Conservation (phyloP, 768 basidiomycete genomes). For the Calocybe cyanea region DNA sequence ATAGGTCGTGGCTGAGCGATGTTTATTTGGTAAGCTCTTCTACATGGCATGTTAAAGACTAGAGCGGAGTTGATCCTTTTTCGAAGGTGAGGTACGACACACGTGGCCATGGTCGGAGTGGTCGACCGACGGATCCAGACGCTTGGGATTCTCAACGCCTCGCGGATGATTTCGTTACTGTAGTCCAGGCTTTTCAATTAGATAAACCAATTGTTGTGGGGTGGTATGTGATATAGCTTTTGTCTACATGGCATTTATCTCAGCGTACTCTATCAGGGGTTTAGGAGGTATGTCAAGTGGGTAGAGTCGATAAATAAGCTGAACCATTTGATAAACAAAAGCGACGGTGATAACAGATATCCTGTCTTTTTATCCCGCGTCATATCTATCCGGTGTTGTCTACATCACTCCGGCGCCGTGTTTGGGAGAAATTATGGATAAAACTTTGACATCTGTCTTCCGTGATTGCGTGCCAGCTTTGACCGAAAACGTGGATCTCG, state of each 20-base stretch:
- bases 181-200: conserved; percentile 25
- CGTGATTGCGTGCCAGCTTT: conserved; percentile 14
- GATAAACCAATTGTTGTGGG: conserved; percentile 26
- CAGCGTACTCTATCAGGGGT: conserved; percentile 9
- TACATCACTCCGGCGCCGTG: conserved; percentile 24
- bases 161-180: conserved; percentile 30
- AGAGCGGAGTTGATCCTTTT: too few relatives aligned
- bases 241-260: too few relatives aligned
- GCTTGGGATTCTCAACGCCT: conserved; percentile 24
- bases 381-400: conserved; percentile 21
- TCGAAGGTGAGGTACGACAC: conserved; percentile 32
- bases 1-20: conserved; percentile 22
- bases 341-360: conserved; percentile 25
- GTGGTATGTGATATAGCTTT: conserved; percentile 22
- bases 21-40: too few relatives aligned
- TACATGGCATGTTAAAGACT: too few relatives aligned
- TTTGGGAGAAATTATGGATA: conserved; percentile 19
- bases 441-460: conserved; percentile 9
- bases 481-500: conserved; percentile 18
- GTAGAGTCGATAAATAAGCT: neutral
- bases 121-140: conserved; percentile 23
- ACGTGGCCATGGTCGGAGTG: conserved; percentile 31
- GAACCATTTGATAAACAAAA: neutral
- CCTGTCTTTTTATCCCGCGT: conserved; percentile 20
- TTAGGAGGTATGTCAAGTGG: conserved; percentile 20